Base-by-base conservation (phyloP, 345 rosid genomes). In the Gynandropsis gynandra region DNA sequence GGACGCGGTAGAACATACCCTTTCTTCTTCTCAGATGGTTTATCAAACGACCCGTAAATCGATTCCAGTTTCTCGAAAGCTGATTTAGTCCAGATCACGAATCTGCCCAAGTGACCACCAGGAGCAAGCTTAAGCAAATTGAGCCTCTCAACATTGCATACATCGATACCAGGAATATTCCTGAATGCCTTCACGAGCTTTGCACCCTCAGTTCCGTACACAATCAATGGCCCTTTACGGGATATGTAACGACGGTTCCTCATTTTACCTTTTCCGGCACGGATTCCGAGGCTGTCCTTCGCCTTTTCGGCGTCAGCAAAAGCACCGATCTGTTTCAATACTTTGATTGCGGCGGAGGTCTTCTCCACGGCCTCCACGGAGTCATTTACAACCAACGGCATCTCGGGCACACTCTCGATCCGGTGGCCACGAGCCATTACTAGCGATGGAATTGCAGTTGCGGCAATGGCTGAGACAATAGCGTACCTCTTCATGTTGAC, bases 51-150 rank as follows among this genome's bases (percentile, higher is more conserved):
- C 0, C 98, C 98, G 13, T 83, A 92, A 47, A 92, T 79, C 4
- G 87, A 71, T 21, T 92, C 98, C 7, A 92, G 81, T 77, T 82
- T 92, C 70, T 92, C 98, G 8, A 87, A 76, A n/a, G 97, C 98
- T 1, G 90, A 77, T 50, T 82, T 87, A 6, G 98, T 88, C 98
- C 98, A 92, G 47, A 92, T 80, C 14, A 92, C 82, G 52, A 92
- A 85, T 52, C 98, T 60, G 10, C 98, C 98, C 1, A 92, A 76
- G 56, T 92, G 98, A 11, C 98, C 98, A 61, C 98, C 98, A 5
- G 98, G 98, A 15, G 98, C 97, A 4, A 92, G 69, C 66, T 85
- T 92, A 72, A 87, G 59, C 44, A 92, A 67, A 41, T 80, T 87
- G 29, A 92, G 78, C 48, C 98, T 72, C 53, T 87, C 94, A 1